Conservation (phyloP, 2,329 filamentous ascomycete genomes). For the Xylariaceae sp. region DNA sequence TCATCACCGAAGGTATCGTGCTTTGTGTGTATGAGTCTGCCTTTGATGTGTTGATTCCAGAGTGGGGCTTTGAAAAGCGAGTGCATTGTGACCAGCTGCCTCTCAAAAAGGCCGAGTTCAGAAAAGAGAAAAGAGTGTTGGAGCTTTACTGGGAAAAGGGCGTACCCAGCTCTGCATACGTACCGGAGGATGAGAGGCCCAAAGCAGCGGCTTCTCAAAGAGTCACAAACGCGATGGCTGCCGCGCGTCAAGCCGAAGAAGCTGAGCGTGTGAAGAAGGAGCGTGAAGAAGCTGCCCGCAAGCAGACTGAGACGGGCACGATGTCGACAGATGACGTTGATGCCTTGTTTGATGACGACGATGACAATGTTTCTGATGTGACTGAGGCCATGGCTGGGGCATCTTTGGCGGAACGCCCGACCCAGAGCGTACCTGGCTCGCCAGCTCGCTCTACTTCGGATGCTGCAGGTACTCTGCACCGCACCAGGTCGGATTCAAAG, state of each 20-base stretch:
- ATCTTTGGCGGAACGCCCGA: slow-evolving; percentile 82
- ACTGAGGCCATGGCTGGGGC: slow-evolving; percentile 91
- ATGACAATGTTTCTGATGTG: slow-evolving; percentile 81
- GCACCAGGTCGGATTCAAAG: slow-evolving; percentile 92
- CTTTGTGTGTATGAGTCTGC: slow-evolving; percentile 97
- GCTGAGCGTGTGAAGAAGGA: slow-evolving; percentile 80
- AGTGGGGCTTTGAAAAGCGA: slow-evolving; percentile 98
- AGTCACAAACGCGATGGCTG: slow-evolving; percentile 70
- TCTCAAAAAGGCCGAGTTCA: slow-evolving; percentile 97
- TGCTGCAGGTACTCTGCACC: slow-evolving; percentile 69
- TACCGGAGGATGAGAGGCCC: slow-evolving; percentile 94
- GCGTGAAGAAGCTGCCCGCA: slow-evolving; percentile 84
- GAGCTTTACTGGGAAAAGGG: slow-evolving; percentile 99
- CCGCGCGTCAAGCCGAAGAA: slow-evolving; percentile 76
- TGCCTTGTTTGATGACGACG: slow-evolving; percentile 92
- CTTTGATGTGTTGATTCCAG: slow-evolving; percentile 95
- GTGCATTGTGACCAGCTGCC: slow-evolving; percentile 98
- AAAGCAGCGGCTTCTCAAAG: slow-evolving; percentile 75
- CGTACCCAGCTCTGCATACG: slow-evolving; percentile 90
- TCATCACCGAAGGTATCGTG: slow-evolving; percentile 94
- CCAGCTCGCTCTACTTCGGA: slow-evolving; percentile 72
- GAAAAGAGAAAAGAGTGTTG: slow-evolving; percentile 90
- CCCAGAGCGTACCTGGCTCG: slow-evolving; percentile 92
- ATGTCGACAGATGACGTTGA: slow-evolving; percentile 92
- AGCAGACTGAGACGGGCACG: slow-evolving; percentile 91